Conservation (phyloP, 2,329 filamentous ascomycete genomes). For the Decorospora gaudefroyi region DNA sequence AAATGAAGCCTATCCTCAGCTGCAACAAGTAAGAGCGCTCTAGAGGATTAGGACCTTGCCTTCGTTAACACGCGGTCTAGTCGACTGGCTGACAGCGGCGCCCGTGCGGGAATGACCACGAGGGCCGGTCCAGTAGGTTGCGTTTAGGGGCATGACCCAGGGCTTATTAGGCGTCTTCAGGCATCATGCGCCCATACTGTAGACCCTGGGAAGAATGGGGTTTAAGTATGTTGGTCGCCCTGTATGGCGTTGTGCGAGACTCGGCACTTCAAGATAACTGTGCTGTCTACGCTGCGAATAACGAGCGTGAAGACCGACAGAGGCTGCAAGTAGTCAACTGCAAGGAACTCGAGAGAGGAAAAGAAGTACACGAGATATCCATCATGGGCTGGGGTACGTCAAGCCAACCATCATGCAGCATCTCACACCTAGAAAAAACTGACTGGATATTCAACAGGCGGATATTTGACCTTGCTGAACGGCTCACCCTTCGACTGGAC, state of each 20-base stretch:
- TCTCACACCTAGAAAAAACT: neutral
- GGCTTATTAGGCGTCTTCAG: neutral
- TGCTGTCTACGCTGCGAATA: constrained; percentile 4
- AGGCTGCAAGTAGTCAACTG: neutral
- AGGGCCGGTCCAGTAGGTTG: constrained; percentile 9
- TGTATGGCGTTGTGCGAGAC: neutral
- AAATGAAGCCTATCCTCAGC: constrained; percentile 3
- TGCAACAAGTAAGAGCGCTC: neutral
- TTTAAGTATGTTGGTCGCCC: constrained; percentile 13
- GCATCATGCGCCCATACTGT: constrained; percentile 10
- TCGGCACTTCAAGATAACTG: neutral
- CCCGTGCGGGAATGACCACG: constrained; percentile 10
- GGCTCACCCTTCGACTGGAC: constrained; percentile 49
- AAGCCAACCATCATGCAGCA: neutral
- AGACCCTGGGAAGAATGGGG: constrained; percentile 7
- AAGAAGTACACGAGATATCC: constrained; percentile 6
- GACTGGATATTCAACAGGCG: constrained; percentile 26
- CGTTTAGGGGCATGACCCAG: constrained; percentile 4
- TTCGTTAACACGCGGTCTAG: neutral
- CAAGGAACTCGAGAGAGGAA: neutral
- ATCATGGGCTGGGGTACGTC: constrained; percentile 37
- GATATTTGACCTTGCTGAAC: constrained; percentile 48
- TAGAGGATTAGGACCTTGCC: neutral
- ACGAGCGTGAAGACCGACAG: constrained; percentile 5
- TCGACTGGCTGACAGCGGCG: constrained; percentile 17